A percentile compares a stretch with the other conserved stretches of the same genome.
These are phyloP conservation scores for Nitzschia sp. DNA, from an alignment of 108 stramenopile genomes.

Conservation along the genomic window DNA sequence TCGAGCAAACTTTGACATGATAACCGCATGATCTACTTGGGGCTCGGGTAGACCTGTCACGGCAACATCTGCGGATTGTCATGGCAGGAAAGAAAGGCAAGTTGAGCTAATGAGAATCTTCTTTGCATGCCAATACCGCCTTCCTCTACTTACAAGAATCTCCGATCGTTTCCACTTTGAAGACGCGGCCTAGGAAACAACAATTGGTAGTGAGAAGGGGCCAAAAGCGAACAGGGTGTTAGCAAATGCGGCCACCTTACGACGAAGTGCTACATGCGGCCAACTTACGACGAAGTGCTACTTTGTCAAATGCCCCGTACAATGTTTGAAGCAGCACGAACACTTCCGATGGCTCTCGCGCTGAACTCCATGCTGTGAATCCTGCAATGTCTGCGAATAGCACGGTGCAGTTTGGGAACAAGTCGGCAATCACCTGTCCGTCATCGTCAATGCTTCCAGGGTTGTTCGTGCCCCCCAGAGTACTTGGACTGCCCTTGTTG, in stretches of 20 bases:
- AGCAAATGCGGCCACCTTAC: too few species aligned
- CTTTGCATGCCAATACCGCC: background rate
- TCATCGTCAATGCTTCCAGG: background rate
- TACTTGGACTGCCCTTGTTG: too few species aligned
- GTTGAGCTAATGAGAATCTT: background rate
- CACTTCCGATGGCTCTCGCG: background rate
- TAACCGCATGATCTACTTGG: slow-evolving; percentile 21
- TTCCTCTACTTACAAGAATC: too few species aligned
- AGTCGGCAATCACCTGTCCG: slow-evolving; percentile 6
- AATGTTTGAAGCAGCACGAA: slow-evolving; percentile 2
- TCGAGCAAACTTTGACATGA: slow-evolving; percentile 25
- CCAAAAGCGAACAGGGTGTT: too few species aligned
- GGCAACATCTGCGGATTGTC: slow-evolving; percentile 18
- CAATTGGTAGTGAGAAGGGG: too few species aligned
- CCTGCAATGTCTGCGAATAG: slow-evolving; percentile 8
- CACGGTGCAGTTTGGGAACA: slow-evolving; percentile 4
- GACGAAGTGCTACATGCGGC: too few species aligned
- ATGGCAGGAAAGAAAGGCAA: too few species aligned
- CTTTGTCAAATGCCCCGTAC: slow-evolving; percentile 3
- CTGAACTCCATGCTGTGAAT: slow-evolving; percentile 10
- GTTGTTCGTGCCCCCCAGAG: too few species aligned
- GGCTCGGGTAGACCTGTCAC: slow-evolving; percentile 30
- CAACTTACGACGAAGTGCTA: background rate
- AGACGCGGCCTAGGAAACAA: background rate
- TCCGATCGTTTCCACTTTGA: slow-evolving; percentile 20